These are phyloP conservation scores for Citrullus colocynthis DNA, from an alignment of 306 rosid genomes.

Conservation along the genomic window DNA sequence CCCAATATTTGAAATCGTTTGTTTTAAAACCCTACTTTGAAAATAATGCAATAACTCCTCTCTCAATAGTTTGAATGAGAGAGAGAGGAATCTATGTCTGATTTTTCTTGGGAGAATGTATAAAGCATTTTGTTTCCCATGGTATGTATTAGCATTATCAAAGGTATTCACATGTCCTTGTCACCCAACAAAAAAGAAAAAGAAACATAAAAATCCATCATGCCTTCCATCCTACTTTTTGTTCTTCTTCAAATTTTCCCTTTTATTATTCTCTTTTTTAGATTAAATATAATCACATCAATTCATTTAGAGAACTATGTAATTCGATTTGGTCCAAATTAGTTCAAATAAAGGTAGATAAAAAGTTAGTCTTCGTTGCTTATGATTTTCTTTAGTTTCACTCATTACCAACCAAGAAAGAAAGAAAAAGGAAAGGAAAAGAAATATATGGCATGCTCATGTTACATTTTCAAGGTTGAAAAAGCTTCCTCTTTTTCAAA, in stretches of 20 bases:
- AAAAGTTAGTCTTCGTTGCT: background rate
- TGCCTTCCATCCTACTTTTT: constrained; percentile 19
- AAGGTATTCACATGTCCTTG: constrained; percentile 67
- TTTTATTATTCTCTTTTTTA: background rate
- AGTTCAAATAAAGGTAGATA: background rate
- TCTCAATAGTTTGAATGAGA: background rate
- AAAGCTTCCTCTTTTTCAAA: background rate
- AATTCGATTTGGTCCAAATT: background rate
- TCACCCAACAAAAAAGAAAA: constrained; percentile 43
- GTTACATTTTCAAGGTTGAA: background rate
- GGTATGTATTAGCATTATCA: constrained; percentile 29
- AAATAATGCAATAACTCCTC: background rate
- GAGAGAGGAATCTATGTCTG: background rate
- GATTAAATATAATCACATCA: background rate
- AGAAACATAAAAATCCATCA: constrained; percentile 32
- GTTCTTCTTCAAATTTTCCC: background rate
- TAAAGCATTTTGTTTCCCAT: background rate
- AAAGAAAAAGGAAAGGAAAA: background rate
- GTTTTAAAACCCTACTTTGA: too few species aligned
- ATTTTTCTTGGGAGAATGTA: background rate
- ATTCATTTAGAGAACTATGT: background rate
- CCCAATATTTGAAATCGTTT: too few species aligned
- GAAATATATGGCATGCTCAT: background rate
- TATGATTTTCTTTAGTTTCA: constrained; percentile 3
- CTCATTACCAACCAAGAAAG: constrained; percentile 3